A percentile compares a stretch with the other conserved stretches of the same genome.
Evolutionary conservation across 1,284 basidiomycete species (phyloP).

Genomic region (Prillingera fragicola): DNA sequence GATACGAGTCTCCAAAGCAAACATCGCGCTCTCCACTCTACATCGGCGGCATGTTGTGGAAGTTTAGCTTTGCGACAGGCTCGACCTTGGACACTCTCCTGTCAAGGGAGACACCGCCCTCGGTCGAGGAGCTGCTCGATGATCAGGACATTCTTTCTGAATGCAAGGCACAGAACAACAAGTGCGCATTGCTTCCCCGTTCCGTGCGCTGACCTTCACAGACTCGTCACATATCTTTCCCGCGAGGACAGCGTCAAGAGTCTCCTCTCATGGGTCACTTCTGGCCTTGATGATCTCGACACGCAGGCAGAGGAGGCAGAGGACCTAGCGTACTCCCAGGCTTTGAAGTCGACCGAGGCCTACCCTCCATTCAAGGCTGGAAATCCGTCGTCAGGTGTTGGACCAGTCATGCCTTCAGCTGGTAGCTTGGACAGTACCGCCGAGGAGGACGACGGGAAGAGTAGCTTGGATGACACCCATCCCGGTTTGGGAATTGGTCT

Average conservation of each 20-base stretch:
- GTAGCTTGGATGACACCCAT: background rate
- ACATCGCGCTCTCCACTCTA: too few species aligned
- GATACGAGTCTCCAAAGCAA: too few species aligned
- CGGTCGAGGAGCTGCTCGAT: conserved; percentile 84
- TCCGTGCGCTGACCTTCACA: conserved; percentile 9
- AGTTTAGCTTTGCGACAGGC: conserved; percentile 43
- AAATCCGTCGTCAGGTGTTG: conserved; percentile 10
- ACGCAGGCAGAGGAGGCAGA: conserved; percentile 33
- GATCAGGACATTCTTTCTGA: conserved; percentile 92
- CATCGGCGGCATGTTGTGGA: conserved; percentile 42
- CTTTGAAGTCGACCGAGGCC: conserved; percentile 20
- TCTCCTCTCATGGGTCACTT: conserved; percentile 43
- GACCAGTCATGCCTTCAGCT: too few species aligned
- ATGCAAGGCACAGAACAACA: conserved; percentile 87
- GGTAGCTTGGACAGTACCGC: conserved; percentile 16
- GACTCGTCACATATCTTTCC: conserved; percentile 42
- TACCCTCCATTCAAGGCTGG: conserved; percentile 29
- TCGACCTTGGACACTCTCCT: conserved; percentile 45
- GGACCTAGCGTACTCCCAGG: conserved; percentile 23
- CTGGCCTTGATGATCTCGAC: conserved; percentile 46
- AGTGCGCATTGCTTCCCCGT: conserved; percentile 24
- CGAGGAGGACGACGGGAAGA: conserved; percentile 7
- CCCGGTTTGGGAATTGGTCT: conserved; percentile 20
- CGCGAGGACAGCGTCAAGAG: conserved; percentile 40
- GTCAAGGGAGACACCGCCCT: conserved; percentile 42